A percentile compares a stretch with the other conserved stretches of the same genome.
Evolutionary conservation across 176 grass and related monocot genomes (phyloP).

Genomic region (Raddia guianensis): DNA sequence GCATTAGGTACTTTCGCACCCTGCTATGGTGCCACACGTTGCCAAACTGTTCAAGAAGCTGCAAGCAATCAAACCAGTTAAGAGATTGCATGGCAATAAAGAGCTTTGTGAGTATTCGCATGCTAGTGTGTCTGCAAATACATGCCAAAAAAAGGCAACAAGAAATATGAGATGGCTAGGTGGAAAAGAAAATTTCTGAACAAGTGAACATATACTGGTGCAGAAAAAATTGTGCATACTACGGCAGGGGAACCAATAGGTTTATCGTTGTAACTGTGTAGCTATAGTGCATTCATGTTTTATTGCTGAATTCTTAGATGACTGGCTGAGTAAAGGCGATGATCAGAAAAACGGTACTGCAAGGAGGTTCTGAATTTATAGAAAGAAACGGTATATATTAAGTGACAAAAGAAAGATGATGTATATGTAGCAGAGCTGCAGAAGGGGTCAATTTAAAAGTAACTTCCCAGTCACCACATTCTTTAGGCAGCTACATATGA

Average conservation of each 20-base stretch:
- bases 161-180: not conserved
- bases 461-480: not conserved
- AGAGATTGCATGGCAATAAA: not conserved
- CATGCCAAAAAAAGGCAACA: not conserved
- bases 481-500: not conserved
- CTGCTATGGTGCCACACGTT: slow-evolving; percentile 89
- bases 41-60: slow-evolving; percentile 88
- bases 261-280: not conserved
- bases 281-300: not conserved
- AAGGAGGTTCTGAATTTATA: not conserved
- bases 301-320: not conserved
- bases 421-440: not conserved
- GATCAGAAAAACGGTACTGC: not conserved
- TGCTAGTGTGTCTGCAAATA: not conserved
- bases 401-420: not conserved
- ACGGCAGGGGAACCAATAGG: not conserved
- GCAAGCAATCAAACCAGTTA: slow-evolving; percentile 30
- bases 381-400: slow-evolving; percentile 1
- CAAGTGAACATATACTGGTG: too few species aligned
- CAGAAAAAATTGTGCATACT: not conserved
- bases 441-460: not conserved
- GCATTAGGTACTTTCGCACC: slow-evolving; percentile 73
- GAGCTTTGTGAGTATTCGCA: not conserved
- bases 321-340: not conserved
- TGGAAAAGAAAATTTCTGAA: not conserved